Evolutionary conservation across 1,284 basidiomycete species (phyloP).

Genomic region (Mycena sp.): DNA sequence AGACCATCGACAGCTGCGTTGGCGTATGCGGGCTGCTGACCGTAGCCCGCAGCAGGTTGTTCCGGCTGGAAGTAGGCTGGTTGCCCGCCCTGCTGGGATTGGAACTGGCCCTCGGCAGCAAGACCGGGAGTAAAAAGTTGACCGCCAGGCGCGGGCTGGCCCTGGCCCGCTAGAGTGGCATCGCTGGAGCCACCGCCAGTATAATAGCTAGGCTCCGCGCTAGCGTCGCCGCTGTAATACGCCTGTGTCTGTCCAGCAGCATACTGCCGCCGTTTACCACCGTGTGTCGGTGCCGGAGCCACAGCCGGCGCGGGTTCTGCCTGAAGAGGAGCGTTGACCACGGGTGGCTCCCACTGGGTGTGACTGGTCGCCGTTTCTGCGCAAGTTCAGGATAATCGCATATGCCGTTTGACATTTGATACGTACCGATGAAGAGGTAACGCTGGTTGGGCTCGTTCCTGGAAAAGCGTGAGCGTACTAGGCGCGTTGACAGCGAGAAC

Average conservation of each 20-base stretch:
- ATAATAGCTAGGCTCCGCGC: constrained; percentile 49
- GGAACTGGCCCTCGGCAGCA: constrained; percentile 71
- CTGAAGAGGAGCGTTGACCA: constrained; percentile 38
- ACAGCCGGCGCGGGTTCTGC: constrained; percentile 24
- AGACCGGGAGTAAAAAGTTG: constrained; percentile 91
- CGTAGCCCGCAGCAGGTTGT: constrained; percentile 45
- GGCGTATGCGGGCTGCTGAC: constrained; percentile 60
- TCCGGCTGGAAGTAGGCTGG: constrained; percentile 41
- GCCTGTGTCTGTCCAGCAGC: constrained; percentile 90
- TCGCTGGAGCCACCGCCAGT: constrained; percentile 44
- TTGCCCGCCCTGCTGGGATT: constrained; percentile 57
- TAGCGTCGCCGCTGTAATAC: constrained; percentile 65
- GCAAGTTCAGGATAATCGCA: constrained; percentile 6
- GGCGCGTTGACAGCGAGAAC: background rate
- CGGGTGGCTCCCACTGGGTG: constrained; percentile 60
- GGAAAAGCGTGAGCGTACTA: constrained; percentile 31
- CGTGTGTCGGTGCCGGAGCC: constrained; percentile 19
- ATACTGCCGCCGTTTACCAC: constrained; percentile 84
- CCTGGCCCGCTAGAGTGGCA: constrained; percentile 41
- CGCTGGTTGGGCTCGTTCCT: constrained; percentile 87
- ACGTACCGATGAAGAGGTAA: constrained; percentile 82
- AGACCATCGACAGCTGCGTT: constrained; percentile 68
- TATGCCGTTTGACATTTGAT: constrained; percentile 6
- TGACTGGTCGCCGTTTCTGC: constrained; percentile 58
- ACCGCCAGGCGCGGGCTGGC: constrained; percentile 53